phyloP scores from a whole-genome alignment of 352 stramenopile species.

The Globisporangium cederbergense region DNA sequence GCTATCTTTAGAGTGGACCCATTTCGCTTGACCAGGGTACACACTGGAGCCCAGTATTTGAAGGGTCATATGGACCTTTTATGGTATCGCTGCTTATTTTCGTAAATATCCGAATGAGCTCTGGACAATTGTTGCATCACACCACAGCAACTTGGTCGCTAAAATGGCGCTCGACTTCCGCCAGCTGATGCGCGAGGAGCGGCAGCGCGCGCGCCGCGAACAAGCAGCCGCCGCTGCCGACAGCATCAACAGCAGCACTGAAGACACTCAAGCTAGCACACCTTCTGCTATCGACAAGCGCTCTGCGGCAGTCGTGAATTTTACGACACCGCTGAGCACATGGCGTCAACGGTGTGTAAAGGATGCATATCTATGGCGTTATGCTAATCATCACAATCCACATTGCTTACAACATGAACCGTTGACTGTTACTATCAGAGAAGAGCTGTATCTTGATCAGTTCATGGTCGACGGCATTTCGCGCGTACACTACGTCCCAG shows the following conservation, averaged over 20 bases:
- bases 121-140: not conserved
- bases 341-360: conserved; percentile 28
- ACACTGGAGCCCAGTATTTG: conserved; percentile 7
- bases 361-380: not conserved
- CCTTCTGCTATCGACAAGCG: not conserved
- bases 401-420: not conserved
- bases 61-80: not conserved
- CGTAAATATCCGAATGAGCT: not conserved
- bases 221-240: not conserved
- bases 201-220: conserved; percentile 30
- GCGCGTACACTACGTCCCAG: conserved; percentile 53
- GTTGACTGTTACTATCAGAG: conserved; percentile 10
- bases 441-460: conserved; percentile 27
- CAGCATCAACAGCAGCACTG: not conserved
- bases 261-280: not conserved
- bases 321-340: conserved; percentile 15
- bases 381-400: not conserved
- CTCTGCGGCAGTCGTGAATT: not conserved
- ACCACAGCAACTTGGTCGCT: not conserved
- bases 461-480: conserved; percentile 37
- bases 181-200: conserved; percentile 47
- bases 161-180: conserved; percentile 40
- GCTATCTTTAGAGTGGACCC: not conserved
- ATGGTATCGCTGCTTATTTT: not conserved
- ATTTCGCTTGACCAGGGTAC: not conserved